A percentile compares a stretch with the other conserved stretches of the same genome.
Conservation (phyloP, 2,329 filamentous ascomycete species). For the Aspergillus sp. region DNA sequence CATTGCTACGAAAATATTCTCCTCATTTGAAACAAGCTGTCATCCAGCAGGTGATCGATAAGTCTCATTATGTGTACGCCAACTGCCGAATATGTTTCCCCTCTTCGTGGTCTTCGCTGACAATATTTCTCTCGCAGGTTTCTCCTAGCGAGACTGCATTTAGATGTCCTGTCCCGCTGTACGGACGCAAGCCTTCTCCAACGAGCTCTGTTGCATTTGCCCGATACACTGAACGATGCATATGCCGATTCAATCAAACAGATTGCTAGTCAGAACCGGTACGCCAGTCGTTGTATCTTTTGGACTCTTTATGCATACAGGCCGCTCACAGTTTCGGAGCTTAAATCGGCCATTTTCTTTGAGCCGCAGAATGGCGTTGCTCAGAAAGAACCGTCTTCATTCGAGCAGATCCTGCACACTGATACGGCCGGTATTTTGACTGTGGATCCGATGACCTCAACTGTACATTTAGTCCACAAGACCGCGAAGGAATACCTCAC, state of each 20-base stretch:
- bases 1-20: too few relatives aligned
- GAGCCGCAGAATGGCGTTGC: constrained; percentile 3
- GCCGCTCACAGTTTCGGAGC: constrained; percentile 23
- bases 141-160: constrained; percentile 25
- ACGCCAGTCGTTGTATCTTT: constrained; percentile 22
- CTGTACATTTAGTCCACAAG: constrained; percentile 27
- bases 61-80: too few relatives aligned
- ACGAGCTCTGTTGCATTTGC: constrained; percentile 22
- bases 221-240: constrained; percentile 26
- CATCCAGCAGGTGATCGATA: too few relatives aligned
- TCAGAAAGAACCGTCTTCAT: constrained; percentile 2
- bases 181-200: constrained; percentile 19
- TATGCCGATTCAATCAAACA: constrained; percentile 31
- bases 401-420: constrained; percentile 16
- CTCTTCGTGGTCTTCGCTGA: background rate
- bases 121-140: constrained; percentile 19
- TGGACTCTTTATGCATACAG: constrained; percentile 27
- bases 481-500: constrained; percentile 30
- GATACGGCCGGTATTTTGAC: constrained; percentile 24
- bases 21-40: too few relatives aligned
- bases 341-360: constrained; percentile 15
- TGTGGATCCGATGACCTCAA: constrained; percentile 23
- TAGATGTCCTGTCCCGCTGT: constrained; percentile 26
- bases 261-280: constrained; percentile 20
- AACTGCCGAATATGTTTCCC: too few relatives aligned